Base-by-base conservation (phyloP, 2,329 filamentous ascomycete species). In the Rhynchosporium secalis region DNA sequence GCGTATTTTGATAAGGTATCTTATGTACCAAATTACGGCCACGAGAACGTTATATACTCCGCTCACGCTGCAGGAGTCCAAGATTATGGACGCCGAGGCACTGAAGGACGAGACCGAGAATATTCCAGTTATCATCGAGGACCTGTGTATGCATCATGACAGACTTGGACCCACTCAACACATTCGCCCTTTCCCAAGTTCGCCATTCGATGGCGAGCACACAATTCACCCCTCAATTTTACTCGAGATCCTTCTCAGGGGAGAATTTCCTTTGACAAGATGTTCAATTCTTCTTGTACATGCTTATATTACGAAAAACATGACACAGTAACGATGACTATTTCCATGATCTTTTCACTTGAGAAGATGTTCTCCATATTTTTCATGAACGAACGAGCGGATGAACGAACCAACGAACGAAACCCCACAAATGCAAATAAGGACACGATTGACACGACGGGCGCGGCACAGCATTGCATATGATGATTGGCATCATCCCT, bases 11-110 rank as follows among this genome's bases (percentile, higher is more conserved):
- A 52, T 2, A 56, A 68, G 3, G 56, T 68, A 29, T 54, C 62
- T 45, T 68, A 61, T 58, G 62, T 59, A 33, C 61, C 65, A 6
- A 38, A 9, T 8, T 66, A 66, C 40, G 46, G n/a, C 13, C 12
- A 54, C 3, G 58, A 61, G 9, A 49, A 66, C 41, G 60, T 68
- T 10, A 59, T 56, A 26, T 68, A 64, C 20, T 55, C 58, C 6
- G 33, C 48, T 5, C 38, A 49, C 45, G 28, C 54, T 36, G 7
- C 36, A 45, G 54, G 20, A 12, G 13, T 61, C 6, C 60, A 64
- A 29, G 62, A 64, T 26, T 47, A 40, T 57, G 28, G 13, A 28
- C 52, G 61, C 26, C 38, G 61, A 56, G 47, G 47, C 5, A 62
- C 48, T 28, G 61, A 62, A 31, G 13, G 31, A 36, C 47, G 58